Evolutionary conservation across 2,329 filamentous ascomycete species (phyloP), one percentile per base, ranked within the genome.

Genomic region (Monosporascus sp.): DNA sequence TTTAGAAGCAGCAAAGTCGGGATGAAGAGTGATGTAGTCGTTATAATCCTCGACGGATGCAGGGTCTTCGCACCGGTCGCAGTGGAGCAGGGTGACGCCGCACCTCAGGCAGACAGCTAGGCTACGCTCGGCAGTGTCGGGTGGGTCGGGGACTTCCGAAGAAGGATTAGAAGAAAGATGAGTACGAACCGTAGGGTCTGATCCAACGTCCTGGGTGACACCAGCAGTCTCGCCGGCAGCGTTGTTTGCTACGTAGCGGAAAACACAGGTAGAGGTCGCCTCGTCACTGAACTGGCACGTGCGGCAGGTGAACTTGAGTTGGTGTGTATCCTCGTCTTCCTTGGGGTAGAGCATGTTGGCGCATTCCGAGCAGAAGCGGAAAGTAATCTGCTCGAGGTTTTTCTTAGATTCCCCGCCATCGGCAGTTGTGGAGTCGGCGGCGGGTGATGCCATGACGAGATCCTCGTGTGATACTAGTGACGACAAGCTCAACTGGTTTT

Each of bases 291-390:
- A 96, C 68, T 91, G 87, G 77, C 94, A 99, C 53, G 92, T 97
- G 64, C 93, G 89, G 79, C 94, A 99, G 59, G 90, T 91, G 74
- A 95, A 99, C 78, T 96, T 88, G 63, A 99, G 86, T 65, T 86
- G 87, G 76, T 89, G 89, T 57, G 85, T 85, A 57, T 86, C 79
- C 58, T 87, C 85, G 73, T 99, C 91, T 78, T 99, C 95, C 74
- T 95, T 94, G 49, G 94, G 94, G 69, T 97, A 97, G 52, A 99
- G 80, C 82, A 99, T 89, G 79, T 99, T 99, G 65, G 92, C 96
- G 77, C 94, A 99, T 80, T 99, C 94, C 64, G 91, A 91, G 78
- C 94, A 99, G 81, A 99, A 99, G 67, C 90, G 88, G 74, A 97
- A 99, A 48, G 90, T 91, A 72, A 97, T 92, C 72, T 96, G 91